These are phyloP conservation scores for Scedosporium minutisporum DNA, from an alignment of 2,329 filamentous ascomycete genomes.

Conservation along the genomic window DNA sequence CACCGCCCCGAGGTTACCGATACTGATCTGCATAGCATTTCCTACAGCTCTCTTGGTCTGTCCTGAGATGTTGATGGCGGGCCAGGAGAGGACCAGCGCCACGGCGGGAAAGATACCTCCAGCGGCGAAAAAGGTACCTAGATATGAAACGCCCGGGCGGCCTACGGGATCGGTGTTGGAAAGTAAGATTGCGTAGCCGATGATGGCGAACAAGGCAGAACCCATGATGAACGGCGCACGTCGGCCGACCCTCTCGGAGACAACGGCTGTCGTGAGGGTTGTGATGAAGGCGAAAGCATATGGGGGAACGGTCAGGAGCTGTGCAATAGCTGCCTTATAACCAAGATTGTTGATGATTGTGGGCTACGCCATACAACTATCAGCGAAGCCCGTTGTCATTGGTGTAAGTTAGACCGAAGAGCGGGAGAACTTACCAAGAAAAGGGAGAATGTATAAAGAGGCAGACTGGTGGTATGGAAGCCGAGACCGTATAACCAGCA, in stretches of 20 bases:
- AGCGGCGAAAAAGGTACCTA: slow-evolving; percentile 50
- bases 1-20: slow-evolving; percentile 60
- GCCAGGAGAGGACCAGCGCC: slow-evolving; percentile 57
- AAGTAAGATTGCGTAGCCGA: slow-evolving; percentile 55
- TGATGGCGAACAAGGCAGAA: slow-evolving; percentile 43
- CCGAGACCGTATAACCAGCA: slow-evolving; percentile 63
- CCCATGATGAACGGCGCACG: slow-evolving; percentile 56
- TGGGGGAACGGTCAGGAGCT: slow-evolving; percentile 53
- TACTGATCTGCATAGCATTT: slow-evolving; percentile 62
- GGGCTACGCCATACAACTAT: slow-evolving; percentile 18
- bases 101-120: slow-evolving; percentile 59
- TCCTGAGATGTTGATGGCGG: slow-evolving; percentile 61
- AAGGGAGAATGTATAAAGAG: slow-evolving; percentile 45
- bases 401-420: neutral
- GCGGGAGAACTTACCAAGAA: slow-evolving; percentile 32
- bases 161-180: slow-evolving; percentile 33
- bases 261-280: slow-evolving; percentile 47
- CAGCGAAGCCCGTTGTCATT: neutral
- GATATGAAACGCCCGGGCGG: slow-evolving; percentile 47
- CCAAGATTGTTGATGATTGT: slow-evolving; percentile 46
- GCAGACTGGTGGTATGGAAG: slow-evolving; percentile 64
- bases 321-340: slow-evolving; percentile 41
- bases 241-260: slow-evolving; percentile 47
- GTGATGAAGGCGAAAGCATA: slow-evolving; percentile 54
- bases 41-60: slow-evolving; percentile 61